Conservation (phyloP, 1,284 basidiomycete species). For the Hemileia vastatrix region DNA sequence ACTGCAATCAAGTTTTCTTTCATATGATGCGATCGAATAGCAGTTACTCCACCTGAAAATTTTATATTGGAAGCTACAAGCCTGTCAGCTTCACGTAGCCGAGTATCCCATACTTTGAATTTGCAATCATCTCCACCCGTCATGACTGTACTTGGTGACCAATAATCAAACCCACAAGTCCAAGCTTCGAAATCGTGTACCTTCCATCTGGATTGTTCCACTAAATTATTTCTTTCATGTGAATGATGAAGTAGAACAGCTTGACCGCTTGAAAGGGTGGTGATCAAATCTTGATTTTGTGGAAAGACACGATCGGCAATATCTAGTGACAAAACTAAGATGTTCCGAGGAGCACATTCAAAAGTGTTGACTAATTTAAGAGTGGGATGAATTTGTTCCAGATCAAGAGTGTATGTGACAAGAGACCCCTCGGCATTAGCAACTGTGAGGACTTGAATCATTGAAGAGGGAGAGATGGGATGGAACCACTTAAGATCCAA, state of each 20-base stretch:
- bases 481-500: too few species aligned
- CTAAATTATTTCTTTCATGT: neutral
- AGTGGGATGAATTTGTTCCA: too few species aligned
- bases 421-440: too few species aligned
- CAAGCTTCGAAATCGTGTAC: slow-evolving; percentile 93
- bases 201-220: slow-evolving; percentile 52
- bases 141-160: slow-evolving; percentile 66
- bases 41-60: slow-evolving; percentile 87
- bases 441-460: too few species aligned
- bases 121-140: slow-evolving; percentile 92
- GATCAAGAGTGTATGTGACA: too few species aligned
- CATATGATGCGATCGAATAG: slow-evolving; percentile 73
- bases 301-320: too few species aligned
- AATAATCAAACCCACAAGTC: slow-evolving; percentile 82
- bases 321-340: too few species aligned
- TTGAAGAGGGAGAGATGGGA: too few species aligned
- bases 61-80: slow-evolving; percentile 70
- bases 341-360: too few species aligned
- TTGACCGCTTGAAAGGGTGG: slow-evolving; percentile 12
- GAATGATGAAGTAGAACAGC: slow-evolving; percentile 2
- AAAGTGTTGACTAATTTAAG: too few species aligned
- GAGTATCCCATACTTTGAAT: slow-evolving; percentile 82
- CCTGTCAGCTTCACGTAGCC: slow-evolving; percentile 54
- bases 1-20: slow-evolving; percentile 75
- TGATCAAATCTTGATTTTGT: neutral